A percentile compares a stretch with the other conserved stretches of the same genome.
Evolutionary conservation across 495 filamentous ascomycete species (phyloP).

Genomic region (Penicillium lagena): DNA sequence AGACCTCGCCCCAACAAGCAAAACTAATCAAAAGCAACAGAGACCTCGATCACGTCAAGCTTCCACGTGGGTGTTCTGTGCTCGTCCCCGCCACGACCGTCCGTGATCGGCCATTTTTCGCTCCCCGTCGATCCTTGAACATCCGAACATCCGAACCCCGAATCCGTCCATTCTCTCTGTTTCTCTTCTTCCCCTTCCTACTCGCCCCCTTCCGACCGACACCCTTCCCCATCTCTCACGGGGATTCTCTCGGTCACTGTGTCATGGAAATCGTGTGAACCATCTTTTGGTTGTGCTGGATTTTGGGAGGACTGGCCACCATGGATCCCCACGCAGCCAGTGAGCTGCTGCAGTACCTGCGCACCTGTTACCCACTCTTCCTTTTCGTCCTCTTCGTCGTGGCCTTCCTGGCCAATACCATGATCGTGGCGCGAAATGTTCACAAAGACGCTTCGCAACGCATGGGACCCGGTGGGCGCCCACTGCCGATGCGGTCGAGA

Average conservation of each 20-base stretch:
- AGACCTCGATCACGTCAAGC: too few relatives aligned
- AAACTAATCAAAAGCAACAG: too few relatives aligned
- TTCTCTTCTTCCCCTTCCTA: slow-evolving; percentile 5
- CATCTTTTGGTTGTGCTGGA: slow-evolving; percentile 8
- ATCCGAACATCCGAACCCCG: too few relatives aligned
- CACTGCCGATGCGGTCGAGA: slow-evolving; percentile 55
- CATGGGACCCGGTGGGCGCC: slow-evolving; percentile 73
- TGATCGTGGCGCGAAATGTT: slow-evolving; percentile 44
- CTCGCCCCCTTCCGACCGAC: slow-evolving; percentile 4
- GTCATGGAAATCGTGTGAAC: slow-evolving; percentile 40
- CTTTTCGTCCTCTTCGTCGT: slow-evolving; percentile 62
- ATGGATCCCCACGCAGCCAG: slow-evolving; percentile 35
- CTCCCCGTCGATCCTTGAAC: too few relatives aligned
- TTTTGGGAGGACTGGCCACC: slow-evolving; percentile 18
- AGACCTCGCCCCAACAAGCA: too few relatives aligned
- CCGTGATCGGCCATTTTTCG: too few relatives aligned
- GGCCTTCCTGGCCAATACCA: slow-evolving; percentile 56
- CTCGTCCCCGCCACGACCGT: too few relatives aligned
- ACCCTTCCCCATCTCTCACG: neutral
- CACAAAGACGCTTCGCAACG: slow-evolving; percentile 26
- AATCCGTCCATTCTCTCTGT: neutral
- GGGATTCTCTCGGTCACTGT: slow-evolving; percentile 10
- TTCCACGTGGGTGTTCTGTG: too few relatives aligned
- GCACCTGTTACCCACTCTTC: slow-evolving; percentile 59
- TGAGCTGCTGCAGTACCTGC: slow-evolving; percentile 44